Conservation (phyloP, 208 protist species). For the Leishmania major region DNA sequence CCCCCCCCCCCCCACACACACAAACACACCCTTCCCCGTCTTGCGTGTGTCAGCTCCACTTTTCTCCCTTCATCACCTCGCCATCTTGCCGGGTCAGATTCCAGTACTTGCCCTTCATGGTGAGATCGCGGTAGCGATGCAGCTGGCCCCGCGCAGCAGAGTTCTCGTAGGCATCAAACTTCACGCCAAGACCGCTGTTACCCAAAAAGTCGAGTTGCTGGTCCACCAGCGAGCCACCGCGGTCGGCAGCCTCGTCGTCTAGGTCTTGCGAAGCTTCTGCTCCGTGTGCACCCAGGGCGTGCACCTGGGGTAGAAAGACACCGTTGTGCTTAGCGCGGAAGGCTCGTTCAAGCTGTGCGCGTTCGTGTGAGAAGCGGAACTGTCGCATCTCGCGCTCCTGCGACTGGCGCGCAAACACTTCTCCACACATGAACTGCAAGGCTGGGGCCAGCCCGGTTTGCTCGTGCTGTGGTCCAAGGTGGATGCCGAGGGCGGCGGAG, state of each 20-base stretch:
- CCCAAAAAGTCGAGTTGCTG: slow-evolving; percentile 76
- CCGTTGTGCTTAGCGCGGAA: slow-evolving; percentile 81
- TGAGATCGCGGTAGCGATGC: slow-evolving; percentile 82
- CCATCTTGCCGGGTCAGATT: slow-evolving; percentile 58
- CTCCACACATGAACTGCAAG: slow-evolving; percentile 64
- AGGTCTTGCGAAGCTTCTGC: neutral
- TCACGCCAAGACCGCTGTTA: slow-evolving; percentile 57
- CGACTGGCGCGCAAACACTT: slow-evolving; percentile 70
- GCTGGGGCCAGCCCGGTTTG: slow-evolving; percentile 64
- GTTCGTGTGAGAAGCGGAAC: slow-evolving; percentile 34
- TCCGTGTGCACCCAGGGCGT: neutral
- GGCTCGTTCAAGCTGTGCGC: slow-evolving; percentile 54
- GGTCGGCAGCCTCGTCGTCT: neutral
- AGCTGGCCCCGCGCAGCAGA: slow-evolving; percentile 63
- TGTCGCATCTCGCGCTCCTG: slow-evolving; percentile 38
- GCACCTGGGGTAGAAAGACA: slow-evolving; percentile 27
- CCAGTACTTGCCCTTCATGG: slow-evolving; percentile 88
- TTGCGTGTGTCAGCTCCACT: slow-evolving; percentile 30
- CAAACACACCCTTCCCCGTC: neutral
- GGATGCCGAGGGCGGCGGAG: slow-evolving; percentile 80
- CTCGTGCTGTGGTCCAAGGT: slow-evolving; percentile 50
- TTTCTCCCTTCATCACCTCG: slow-evolving; percentile 50
- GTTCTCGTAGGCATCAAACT: slow-evolving; percentile 73
- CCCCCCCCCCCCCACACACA: neutral
- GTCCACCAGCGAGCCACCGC: slow-evolving; percentile 73